Conservation (phyloP, 1,284 basidiomycete genomes). For the Puccinia coronata region DNA sequence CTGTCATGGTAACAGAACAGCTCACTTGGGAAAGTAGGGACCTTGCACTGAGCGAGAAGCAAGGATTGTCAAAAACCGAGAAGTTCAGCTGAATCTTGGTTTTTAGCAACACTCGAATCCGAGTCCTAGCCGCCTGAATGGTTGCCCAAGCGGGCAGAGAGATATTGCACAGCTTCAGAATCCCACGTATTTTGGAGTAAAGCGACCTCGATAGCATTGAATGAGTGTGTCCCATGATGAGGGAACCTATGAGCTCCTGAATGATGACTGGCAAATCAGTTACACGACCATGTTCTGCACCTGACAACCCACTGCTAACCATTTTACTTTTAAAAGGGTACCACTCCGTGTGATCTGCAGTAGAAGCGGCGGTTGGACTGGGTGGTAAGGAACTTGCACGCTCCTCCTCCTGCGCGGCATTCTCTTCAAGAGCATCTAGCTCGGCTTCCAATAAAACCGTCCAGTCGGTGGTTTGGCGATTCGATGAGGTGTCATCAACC, state of each 20-base stretch:
- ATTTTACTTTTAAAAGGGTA: not conserved
- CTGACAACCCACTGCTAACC: not conserved
- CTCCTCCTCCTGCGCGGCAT: not conserved
- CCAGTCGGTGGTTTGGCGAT: not conserved
- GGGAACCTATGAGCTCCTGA: constrained; percentile 52
- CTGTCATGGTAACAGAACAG: too few relatives aligned
- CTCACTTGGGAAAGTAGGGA: not conserved
- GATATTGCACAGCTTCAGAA: not conserved
- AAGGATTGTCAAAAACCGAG: not conserved
- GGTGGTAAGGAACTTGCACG: not conserved
- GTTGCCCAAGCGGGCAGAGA: not conserved
- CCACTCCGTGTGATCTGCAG: not conserved
- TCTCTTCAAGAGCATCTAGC: not conserved
- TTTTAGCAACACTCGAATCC: not conserved
- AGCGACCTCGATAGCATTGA: not conserved
- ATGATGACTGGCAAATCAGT: not conserved
- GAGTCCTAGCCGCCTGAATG: not conserved
- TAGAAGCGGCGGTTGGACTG: not conserved
- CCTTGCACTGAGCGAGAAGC: not conserved
- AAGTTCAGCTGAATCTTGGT: not conserved
- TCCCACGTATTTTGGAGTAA: not conserved
- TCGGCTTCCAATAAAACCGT: not conserved
- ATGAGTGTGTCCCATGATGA: not conserved
- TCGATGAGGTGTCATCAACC: not conserved
- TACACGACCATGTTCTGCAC: too few relatives aligned